phyloP scores from a whole-genome alignment of 768 basidiomycete species.

The Amanita molliuscula region DNA sequence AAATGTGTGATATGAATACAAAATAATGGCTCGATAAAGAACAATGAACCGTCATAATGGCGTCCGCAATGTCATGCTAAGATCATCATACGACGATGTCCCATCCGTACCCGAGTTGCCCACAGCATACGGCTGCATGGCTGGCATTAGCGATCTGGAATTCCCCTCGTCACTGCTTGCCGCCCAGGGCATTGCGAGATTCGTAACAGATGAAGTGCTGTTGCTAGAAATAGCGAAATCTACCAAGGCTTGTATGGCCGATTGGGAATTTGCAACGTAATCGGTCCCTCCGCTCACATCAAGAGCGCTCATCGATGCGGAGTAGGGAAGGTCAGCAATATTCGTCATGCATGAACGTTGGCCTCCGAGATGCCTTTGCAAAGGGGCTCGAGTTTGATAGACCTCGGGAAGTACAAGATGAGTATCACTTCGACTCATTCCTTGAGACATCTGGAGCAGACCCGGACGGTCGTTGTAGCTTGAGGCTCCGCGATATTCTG shows the following conservation, averaged over 20 bases:
- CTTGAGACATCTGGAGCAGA: conserved; percentile 5
- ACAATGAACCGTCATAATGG: neutral
- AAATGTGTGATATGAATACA: neutral
- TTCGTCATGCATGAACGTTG: neutral
- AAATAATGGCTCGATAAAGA: neutral
- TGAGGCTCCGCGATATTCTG: neutral
- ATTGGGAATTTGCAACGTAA: neutral
- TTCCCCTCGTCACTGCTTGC: neutral
- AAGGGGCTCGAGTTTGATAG: conserved; percentile 3
- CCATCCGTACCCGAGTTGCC: conserved; percentile 6
- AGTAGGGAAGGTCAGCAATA: conserved; percentile 1
- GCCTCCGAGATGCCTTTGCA: neutral
- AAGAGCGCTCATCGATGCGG: conserved; percentile 4
- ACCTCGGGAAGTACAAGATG: conserved; percentile 4
- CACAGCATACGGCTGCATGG: conserved; percentile 1
- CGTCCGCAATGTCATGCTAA: conserved; percentile 8
- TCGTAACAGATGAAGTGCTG: neutral
- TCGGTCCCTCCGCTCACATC: neutral
- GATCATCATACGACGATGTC: conserved; percentile 6
- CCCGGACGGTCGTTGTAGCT: neutral
- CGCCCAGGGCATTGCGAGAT: neutral
- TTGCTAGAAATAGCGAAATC: neutral
- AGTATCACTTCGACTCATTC: conserved; percentile 7
- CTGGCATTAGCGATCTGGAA: neutral
- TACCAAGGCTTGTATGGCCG: neutral